Conservation (phyloP, 495 filamentous ascomycete genomes). For the Tuber indicum region DNA sequence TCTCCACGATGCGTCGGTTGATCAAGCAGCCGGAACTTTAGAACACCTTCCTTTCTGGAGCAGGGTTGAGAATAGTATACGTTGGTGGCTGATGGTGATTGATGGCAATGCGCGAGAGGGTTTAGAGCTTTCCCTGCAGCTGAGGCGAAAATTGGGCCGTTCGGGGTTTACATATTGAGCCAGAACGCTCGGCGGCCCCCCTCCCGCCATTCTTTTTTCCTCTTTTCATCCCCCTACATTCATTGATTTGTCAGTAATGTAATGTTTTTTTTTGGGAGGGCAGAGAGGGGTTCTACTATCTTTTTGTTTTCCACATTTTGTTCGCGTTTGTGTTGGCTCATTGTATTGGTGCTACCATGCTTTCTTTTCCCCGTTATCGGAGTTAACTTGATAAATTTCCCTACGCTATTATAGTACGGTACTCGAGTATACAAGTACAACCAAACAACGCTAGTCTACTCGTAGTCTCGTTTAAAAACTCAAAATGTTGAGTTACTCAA, state of each 20-base stretch:
- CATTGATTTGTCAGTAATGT: neutral
- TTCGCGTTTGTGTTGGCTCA: neutral
- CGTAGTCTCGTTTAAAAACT: neutral
- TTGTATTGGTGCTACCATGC: neutral
- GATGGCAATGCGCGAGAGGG: neutral
- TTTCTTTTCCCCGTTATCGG: neutral
- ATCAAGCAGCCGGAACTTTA: neutral
- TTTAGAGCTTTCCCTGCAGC: neutral
- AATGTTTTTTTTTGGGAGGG: neutral
- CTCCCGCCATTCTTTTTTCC: neutral
- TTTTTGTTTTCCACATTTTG: neutral
- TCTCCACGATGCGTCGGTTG: neutral
- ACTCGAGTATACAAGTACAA: neutral
- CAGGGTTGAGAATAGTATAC: neutral
- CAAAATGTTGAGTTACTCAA: neutral
- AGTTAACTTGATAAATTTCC: neutral
- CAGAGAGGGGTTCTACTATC: neutral
- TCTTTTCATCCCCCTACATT: neutral
- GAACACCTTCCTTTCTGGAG: neutral
- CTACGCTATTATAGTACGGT: no score
- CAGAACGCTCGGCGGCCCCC: neutral
- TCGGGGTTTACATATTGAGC: neutral
- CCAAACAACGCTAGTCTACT: neutral
- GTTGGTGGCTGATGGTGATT: neutral
- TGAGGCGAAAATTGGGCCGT: neutral